Base-by-base conservation (phyloP, 805 yeast genomes). In the Kazachstania bromeliacearum region DNA sequence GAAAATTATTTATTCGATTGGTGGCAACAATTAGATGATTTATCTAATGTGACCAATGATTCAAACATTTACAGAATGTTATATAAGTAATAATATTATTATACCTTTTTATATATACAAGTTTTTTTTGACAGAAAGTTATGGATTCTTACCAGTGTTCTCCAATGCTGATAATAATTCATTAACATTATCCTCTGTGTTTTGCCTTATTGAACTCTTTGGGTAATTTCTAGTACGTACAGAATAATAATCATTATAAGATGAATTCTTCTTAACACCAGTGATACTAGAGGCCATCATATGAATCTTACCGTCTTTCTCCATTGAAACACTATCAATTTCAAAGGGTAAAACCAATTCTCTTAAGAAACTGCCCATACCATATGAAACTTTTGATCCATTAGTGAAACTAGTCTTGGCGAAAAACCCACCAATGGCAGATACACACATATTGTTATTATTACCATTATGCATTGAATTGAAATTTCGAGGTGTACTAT, bases 1-100 rank as follows among this genome's bases (percentile, higher is more conserved):
- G 88, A 92, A 56, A 75, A 83, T 31, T 85, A 84, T 53, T 67
- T 92, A 53, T 92, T 83, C 65, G 68, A 82, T 44, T 92, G 99
- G 99, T 92, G 99, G 99, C 74, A 70, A 19, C 68, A 75, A 41
- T 66, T 88, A 43, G 77, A 74, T 53, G 64, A 70, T 42, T 66
- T 84, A 44, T 69, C 70, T 5, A 55, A 63, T 31, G 75, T 71
- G 28, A 63, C 60, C 47, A 57, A 61, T 37, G 72, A 71, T 34
- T 33, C 37, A 15, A 36, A 46, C 20, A 58, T 60, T 33, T 56
- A 57, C 41, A 57, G 64, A 50, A 51, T 60, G 61, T 39, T 60
- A 26, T 56, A 28, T 40, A 13, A 13, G 10, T 22, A 22, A 8
- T 13, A 9, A 3, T 33, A 15, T 21, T 6, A 16, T 6, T 22